Evolutionary conservation across 169 alveolate species (phyloP), one percentile per base, ranked within the genome.

Genomic region (Neospora caninum): DNA sequence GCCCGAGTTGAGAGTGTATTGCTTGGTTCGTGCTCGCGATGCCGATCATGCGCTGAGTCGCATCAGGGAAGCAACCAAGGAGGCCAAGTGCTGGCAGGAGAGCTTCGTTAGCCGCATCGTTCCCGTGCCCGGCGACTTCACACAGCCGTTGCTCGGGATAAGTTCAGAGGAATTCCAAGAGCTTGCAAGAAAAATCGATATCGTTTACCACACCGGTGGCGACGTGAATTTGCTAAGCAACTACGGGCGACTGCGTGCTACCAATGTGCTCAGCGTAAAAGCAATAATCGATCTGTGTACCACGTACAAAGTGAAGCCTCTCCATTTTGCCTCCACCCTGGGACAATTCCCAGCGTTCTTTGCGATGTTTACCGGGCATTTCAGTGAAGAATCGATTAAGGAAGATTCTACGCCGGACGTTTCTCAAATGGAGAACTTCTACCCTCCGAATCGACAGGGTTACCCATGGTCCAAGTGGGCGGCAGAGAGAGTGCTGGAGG

Each of bases 401-500:
- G 97, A 96, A 91, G 94, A 94, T 88, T 92, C 95, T 64, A 58
- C 93, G 31, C 97, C 97, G 0, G 93, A 93, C 42, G 92, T 93
- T 36, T 73, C 80, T 67, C 97, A 96, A 87, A 96, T 96, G 97
- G 95, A 95, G 70, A 95, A 93, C 36, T 87, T 95, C 87, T 96
- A 92, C 42, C 97, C 96, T 27, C 97, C 97, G 18, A 36, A 88
- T 22, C 93, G 97, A 43, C 96, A 92, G 93, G 97, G 97, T 22
- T 96, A 96, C 64, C 97, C 97, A 38, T 96, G 97, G 97, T 92
- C 96, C 16, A 96, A 96, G 93, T 95, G 97, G 97, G 97, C 96
- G 53, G 97, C 97, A 41, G 97, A 96, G 88, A 80, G 86, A 80
- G 95, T 96, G 45, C 80, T 96, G 58, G 95, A 94, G 53, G 73